Conservation (phyloP, 2,329 filamentous ascomycete genomes). For the Eutypella sp. region DNA sequence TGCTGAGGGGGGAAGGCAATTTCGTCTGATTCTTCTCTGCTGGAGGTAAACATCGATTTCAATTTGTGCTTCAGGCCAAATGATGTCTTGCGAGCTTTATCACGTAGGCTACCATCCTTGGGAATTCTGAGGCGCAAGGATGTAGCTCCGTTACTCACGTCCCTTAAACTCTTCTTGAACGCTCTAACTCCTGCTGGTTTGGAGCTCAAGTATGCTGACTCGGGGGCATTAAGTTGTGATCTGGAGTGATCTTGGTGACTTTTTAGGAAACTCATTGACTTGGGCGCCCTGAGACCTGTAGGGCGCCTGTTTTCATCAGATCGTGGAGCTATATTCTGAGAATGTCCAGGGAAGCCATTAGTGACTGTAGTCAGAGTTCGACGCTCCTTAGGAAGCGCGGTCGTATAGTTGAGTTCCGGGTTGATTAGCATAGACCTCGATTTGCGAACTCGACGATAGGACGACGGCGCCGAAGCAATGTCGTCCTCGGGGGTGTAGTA, state of each 20-base stretch:
- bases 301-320: constrained; percentile 25
- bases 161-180: constrained; percentile 41
- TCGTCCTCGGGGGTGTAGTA: constrained; percentile 45
- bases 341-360: constrained; percentile 8
- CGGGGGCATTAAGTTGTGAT: constrained; percentile 14
- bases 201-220: constrained; percentile 38
- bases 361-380: constrained; percentile 4
- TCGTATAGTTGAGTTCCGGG: constrained; percentile 14
- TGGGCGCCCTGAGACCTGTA: constrained; percentile 38
- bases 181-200: constrained; percentile 31
- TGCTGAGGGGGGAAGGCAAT: constrained; percentile 45
- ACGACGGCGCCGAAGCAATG: constrained; percentile 41
- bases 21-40: constrained; percentile 30
- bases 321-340: not conserved
- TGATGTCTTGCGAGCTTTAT: constrained; percentile 58
- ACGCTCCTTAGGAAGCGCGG: constrained; percentile 2
- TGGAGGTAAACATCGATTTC: constrained; percentile 50
- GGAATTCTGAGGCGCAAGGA: constrained; percentile 11
- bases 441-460: constrained; percentile 46
- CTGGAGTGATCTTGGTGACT: constrained; percentile 22
- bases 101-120: constrained; percentile 36
- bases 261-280: constrained; percentile 51
- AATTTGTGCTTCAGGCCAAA: constrained; percentile 56
- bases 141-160: constrained; percentile 41
- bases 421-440: constrained; percentile 50